Evolutionary conservation across 225 moss, liverwort and hornwort genomes (phyloP).

Genomic region (Physcomitrellopsis africana): DNA sequence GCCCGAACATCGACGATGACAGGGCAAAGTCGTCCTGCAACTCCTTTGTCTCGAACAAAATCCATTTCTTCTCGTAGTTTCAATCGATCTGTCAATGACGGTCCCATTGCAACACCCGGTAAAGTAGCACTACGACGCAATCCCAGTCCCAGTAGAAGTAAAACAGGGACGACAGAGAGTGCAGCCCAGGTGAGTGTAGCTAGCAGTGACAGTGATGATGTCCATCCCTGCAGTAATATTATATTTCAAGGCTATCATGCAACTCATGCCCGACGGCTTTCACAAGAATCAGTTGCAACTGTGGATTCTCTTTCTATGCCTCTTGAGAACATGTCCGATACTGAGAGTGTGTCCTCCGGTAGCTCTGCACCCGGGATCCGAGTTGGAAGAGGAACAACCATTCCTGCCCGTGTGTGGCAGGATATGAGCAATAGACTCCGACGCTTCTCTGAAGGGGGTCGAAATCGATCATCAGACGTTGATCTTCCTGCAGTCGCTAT

Average conservation of each 20-base stretch:
- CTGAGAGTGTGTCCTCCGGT: constrained; percentile 92
- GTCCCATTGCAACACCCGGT: constrained; percentile 36
- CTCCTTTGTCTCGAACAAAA: constrained; percentile 54
- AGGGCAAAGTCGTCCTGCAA: constrained; percentile 57
- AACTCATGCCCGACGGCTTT: constrained; percentile 59
- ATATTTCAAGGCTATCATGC: constrained; percentile 43
- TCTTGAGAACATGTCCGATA: constrained; percentile 74
- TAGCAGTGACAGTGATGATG: constrained; percentile 34
- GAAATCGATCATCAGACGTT: constrained; percentile 60
- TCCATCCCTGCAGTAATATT: constrained; percentile 18
- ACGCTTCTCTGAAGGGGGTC: constrained; percentile 74
- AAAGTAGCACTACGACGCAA: constrained; percentile 37
- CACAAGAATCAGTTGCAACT: constrained; percentile 80
- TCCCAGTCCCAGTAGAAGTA: constrained; percentile 53
- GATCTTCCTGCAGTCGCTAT: constrained; percentile 65
- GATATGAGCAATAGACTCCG: constrained; percentile 72
- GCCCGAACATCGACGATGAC: constrained; percentile 49
- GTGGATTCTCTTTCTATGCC: constrained; percentile 56
- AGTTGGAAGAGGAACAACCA: constrained; percentile 67
- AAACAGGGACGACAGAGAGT: constrained; percentile 31
- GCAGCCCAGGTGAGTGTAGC: constrained; percentile 25
- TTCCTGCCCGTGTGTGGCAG: constrained; percentile 93
- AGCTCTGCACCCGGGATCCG: constrained; percentile 64
- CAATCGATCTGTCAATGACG: constrained; percentile 52
- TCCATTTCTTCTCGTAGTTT: constrained; percentile 44